Evolutionary conservation across 2,329 filamentous ascomycete species (phyloP).

Genomic region (Botryotinia calthae): DNA sequence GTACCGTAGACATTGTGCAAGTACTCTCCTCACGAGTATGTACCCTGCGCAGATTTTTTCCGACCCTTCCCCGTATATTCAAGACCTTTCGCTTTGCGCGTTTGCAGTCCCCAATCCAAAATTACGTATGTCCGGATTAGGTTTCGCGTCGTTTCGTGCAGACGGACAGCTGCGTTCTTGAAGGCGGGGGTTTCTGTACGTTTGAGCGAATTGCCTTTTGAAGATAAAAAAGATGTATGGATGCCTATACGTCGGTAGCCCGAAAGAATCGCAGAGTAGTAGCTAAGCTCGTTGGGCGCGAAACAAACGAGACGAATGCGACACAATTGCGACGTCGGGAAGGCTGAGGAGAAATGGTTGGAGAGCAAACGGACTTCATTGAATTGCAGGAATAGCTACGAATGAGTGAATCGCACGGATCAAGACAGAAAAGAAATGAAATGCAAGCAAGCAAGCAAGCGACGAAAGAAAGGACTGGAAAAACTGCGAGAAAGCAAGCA

Average conservation of each 20-base stretch:
- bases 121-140: neutral
- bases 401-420: neutral
- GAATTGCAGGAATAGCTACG: neutral
- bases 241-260: neutral
- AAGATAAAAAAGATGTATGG: neutral
- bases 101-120: neutral
- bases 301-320: neutral
- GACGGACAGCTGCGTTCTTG: neutral
- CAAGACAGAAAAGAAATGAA: neutral
- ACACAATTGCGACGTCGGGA: neutral
- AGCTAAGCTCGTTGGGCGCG: neutral
- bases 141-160: neutral
- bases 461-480: neutral
- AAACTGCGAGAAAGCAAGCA: neutral
- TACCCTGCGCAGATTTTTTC: neutral
- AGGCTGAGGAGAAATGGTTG: neutral
- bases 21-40: neutral
- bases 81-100: neutral
- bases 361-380: neutral
- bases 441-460: neutral
- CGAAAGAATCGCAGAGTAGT: neutral
- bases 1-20: conserved; percentile 1
- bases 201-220: neutral
- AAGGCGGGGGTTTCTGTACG: neutral
- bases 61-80: neutral